Evolutionary conservation across 805 yeast species (phyloP).

Genomic region (Yarrowia porcina): DNA sequence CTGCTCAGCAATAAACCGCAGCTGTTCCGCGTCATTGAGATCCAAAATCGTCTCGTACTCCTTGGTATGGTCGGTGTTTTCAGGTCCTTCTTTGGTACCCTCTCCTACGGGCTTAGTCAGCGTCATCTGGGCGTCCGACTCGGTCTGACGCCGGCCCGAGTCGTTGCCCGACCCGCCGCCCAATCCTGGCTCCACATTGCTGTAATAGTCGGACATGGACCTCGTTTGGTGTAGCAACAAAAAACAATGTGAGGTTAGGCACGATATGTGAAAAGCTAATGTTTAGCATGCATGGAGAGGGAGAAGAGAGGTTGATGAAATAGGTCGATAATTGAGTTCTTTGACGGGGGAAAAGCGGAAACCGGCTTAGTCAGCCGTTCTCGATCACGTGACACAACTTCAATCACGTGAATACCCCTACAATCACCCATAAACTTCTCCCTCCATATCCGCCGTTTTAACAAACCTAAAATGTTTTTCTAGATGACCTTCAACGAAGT

Average conservation of each 20-base stretch:
- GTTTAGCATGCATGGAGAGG: not conserved
- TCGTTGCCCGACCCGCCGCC: not conserved
- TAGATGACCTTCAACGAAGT: too few relatives aligned
- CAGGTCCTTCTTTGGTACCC: not conserved
- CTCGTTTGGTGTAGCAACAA: not conserved
- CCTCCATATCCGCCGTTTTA: not conserved
- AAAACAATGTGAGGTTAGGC: conserved; percentile 1
- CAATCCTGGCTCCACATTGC: conserved; percentile 11
- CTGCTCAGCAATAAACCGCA: conserved; percentile 34
- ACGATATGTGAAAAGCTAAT: not conserved
- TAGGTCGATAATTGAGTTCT: not conserved
- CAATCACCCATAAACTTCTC: too few relatives aligned
- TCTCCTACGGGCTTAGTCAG: not conserved
- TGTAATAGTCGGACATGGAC: conserved; percentile 20
- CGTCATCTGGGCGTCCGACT: not conserved
- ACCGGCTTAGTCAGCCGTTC: too few relatives aligned
- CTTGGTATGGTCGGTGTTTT: not conserved
- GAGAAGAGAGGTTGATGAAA: not conserved
- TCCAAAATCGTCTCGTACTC: conserved; percentile 28
- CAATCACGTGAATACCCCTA: too few relatives aligned
- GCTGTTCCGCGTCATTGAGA: conserved; percentile 35
- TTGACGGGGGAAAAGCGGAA: not conserved
- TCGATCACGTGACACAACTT: too few relatives aligned
- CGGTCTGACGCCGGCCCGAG: not conserved
- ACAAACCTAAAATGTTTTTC: not conserved